These are phyloP conservation scores for Kwoniella dendrophila DNA, from an alignment of 768 basidiomycete species.

Conservation along the genomic window DNA sequence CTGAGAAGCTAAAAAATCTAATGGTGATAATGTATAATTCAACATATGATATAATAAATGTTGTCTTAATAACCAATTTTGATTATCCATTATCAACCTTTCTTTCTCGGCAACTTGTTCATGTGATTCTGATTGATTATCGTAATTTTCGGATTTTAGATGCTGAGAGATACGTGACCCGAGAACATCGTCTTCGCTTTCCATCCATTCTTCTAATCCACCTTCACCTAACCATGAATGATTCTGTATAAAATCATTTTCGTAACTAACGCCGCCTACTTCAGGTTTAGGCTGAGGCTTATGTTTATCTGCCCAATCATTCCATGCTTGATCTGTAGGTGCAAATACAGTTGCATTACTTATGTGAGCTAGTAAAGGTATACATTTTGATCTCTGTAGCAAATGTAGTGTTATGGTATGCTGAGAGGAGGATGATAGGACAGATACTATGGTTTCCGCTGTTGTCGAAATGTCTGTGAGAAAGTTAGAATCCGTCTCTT, in stretches of 20 bases:
- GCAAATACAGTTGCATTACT: constrained; percentile 85
- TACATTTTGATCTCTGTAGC: constrained; percentile 79
- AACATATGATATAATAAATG: constrained; percentile 92
- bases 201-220: constrained; percentile 56
- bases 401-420: constrained; percentile 74
- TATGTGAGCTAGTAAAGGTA: constrained; percentile 87
- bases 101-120: constrained; percentile 14
- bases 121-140: background rate
- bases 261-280: background rate
- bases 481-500: background rate
- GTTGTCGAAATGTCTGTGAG: constrained; percentile 8
- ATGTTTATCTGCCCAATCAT: constrained; percentile 43
- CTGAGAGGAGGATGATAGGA: constrained; percentile 72
- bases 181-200: constrained; percentile 57
- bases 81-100: constrained; percentile 38
- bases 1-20: constrained; percentile 55
- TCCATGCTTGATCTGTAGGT: constrained; percentile 83
- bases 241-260: constrained; percentile 13
- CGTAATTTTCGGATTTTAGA: constrained; percentile 1
- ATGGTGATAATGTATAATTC: constrained; percentile 68
- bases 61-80: constrained; percentile 74
- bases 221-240: constrained; percentile 31
- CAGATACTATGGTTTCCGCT: constrained; percentile 66
- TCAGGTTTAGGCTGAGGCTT: constrained; percentile 13
- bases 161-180: too few relatives aligned